Conservation (phyloP, 2,329 filamentous ascomycete species). For the Alternaria longipes region DNA sequence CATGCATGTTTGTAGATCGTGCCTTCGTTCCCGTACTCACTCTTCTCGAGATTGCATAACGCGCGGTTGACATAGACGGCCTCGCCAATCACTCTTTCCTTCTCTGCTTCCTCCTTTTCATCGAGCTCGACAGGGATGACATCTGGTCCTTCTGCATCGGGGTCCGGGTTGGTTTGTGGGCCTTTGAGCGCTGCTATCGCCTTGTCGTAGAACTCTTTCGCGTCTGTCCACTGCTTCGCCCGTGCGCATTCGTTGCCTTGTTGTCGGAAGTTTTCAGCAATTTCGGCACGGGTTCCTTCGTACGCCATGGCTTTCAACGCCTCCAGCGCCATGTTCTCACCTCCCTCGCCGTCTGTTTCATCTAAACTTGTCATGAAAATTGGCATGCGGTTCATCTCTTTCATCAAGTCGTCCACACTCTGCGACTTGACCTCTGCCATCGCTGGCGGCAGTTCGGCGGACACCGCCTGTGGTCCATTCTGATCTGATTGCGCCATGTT, state of each 20-base stretch:
- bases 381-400: slow-evolving; percentile 75
- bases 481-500: slow-evolving; percentile 30
- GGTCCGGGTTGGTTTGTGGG: slow-evolving; percentile 60
- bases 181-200: slow-evolving; percentile 76
- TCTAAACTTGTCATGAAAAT: slow-evolving; percentile 96
- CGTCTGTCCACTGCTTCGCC: slow-evolving; percentile 78
- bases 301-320: slow-evolving; percentile 91
- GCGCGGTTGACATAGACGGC: slow-evolving; percentile 86
- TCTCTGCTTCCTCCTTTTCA: slow-evolving; percentile 66
- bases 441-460: slow-evolving; percentile 64
- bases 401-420: slow-evolving; percentile 67
- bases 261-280: slow-evolving; percentile 84
- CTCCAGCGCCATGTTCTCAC: slow-evolving; percentile 84
- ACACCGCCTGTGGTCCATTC: slow-evolving; percentile 32
- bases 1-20: background rate
- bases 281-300: slow-evolving; percentile 87
- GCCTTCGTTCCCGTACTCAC: slow-evolving; percentile 54
- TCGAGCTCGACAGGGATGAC: slow-evolving; percentile 62
- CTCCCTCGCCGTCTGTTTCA: slow-evolving; percentile 65
- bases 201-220: slow-evolving; percentile 90
- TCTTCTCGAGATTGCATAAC: slow-evolving; percentile 85
- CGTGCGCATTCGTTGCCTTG: slow-evolving; percentile 90
- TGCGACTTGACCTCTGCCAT: slow-evolving; percentile 67
- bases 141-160: slow-evolving; percentile 50
- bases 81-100: slow-evolving; percentile 74